A percentile compares a stretch with the other conserved stretches of the same genome.
Conservation (phyloP, 176 grass and related monocot species). For the Ananas comosus region DNA sequence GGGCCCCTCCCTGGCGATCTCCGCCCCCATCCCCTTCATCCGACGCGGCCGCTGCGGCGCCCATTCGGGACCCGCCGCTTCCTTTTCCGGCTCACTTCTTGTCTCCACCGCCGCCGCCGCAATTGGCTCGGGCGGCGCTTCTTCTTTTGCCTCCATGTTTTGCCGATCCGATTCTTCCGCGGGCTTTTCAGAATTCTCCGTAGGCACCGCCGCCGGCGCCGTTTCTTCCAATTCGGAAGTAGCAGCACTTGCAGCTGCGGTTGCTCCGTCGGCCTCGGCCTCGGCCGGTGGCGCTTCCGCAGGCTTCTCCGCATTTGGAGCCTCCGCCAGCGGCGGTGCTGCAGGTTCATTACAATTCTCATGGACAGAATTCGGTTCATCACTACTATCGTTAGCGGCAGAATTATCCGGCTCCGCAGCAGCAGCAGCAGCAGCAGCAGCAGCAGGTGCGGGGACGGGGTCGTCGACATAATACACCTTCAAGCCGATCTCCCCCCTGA, state of each 20-base stretch:
- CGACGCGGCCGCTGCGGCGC: constrained; percentile 20
- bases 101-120: no score
- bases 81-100: constrained; percentile 13
- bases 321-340: constrained; percentile 5
- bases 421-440: background rate
- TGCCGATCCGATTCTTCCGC: constrained; percentile 16
- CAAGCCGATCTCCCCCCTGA: constrained; percentile 65
- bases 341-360: background rate
- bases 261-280: constrained; percentile 12
- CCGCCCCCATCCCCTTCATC: constrained; percentile 21
- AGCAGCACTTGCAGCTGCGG: background rate
- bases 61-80: constrained; percentile 1
- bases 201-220: background rate
- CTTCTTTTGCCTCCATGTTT: constrained; percentile 3
- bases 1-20: constrained; percentile 31
- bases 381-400: constrained; percentile 6
- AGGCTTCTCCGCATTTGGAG: constrained; percentile 7
- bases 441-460: no score
- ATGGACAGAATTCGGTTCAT: background rate
- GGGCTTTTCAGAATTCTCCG: background rate
- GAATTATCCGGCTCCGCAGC: background rate
- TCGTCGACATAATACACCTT: constrained; percentile 74
- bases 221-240: background rate
- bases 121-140: background rate
- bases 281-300: constrained; percentile 9